These are phyloP conservation scores for Camillea tinctor DNA, from an alignment of 2,329 filamentous ascomycete genomes.

Conservation along the genomic window DNA sequence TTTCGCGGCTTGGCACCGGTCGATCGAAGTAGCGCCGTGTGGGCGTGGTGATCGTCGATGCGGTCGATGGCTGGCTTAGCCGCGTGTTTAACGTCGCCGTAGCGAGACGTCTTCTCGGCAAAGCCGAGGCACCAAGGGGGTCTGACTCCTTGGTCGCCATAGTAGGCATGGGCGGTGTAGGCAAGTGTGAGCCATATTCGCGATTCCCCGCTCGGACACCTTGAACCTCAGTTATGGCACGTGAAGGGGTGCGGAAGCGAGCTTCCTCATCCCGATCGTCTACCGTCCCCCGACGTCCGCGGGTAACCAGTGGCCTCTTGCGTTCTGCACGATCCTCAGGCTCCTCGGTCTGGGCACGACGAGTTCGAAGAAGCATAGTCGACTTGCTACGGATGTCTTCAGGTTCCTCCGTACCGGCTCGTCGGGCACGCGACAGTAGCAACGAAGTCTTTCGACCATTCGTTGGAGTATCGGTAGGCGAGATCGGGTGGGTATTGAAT, in stretches of 20 bases:
- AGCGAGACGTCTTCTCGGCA: slow-evolving; percentile 54
- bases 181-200: slow-evolving; percentile 40
- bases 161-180: slow-evolving; percentile 29
- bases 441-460: slow-evolving; percentile 54
- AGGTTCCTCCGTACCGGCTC: slow-evolving; percentile 49
- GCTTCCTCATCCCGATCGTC: slow-evolving; percentile 50
- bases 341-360: slow-evolving; percentile 47
- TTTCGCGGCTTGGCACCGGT: slow-evolving; percentile 41
- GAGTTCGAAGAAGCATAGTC: slow-evolving; percentile 39
- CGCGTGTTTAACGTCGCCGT: slow-evolving; percentile 50
- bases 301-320: slow-evolving; percentile 41
- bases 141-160: slow-evolving; percentile 28
- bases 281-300: slow-evolving; percentile 45
- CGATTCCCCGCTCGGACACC: slow-evolving; percentile 35
- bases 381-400: slow-evolving; percentile 51
- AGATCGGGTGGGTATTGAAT: slow-evolving; percentile 36
- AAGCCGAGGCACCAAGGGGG: slow-evolving; percentile 41
- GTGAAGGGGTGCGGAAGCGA: slow-evolving; percentile 56
- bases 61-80: slow-evolving; percentile 39
- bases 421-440: slow-evolving; percentile 44
- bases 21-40: slow-evolving; percentile 50
- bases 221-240: slow-evolving; percentile 56
- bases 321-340: slow-evolving; percentile 42
- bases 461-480: slow-evolving; percentile 37
- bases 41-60: slow-evolving; percentile 33